Conservation (phyloP, 306 rosid genomes). For the Prunus armeniaca region DNA sequence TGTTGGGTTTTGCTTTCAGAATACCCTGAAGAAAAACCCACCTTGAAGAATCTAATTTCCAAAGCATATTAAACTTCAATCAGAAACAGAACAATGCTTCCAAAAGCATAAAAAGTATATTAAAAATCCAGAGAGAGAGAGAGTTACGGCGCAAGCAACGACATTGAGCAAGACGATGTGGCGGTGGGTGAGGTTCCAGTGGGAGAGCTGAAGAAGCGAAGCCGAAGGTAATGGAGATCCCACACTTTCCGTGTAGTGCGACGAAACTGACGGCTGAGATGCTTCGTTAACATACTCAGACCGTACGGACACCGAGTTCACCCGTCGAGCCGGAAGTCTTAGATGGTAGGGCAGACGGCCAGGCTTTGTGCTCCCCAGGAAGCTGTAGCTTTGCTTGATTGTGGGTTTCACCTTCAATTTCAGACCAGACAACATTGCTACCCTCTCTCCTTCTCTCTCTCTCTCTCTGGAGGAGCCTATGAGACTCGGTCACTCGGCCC, state of each 20-base stretch:
- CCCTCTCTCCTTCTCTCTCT: background rate
- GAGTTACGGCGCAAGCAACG: constrained; percentile 67
- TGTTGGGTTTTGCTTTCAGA: background rate
- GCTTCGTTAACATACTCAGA: constrained; percentile 17
- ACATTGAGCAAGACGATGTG: constrained; percentile 63
- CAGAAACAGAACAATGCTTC: background rate
- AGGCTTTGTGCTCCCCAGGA: constrained; percentile 5
- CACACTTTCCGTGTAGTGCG: constrained; percentile 46
- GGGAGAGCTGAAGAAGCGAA: constrained; percentile 37
- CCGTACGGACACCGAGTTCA: constrained; percentile 28
- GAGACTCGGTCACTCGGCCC: background rate
- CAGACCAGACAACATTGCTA: constrained; percentile 38
- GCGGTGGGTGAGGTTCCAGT: constrained; percentile 56
- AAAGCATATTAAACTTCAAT: background rate
- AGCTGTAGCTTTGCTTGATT: constrained; percentile 9
- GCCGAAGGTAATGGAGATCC: constrained; percentile 39
- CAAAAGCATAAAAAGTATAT: background rate
- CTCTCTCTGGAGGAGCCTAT: constrained; percentile 7
- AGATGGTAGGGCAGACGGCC: constrained; percentile 22
- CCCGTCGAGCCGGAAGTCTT: constrained; percentile 21
- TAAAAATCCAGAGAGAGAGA: background rate
- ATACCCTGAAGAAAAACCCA: background rate
- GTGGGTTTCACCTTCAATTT: constrained; percentile 37
- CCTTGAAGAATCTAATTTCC: background rate
- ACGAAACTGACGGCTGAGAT: constrained; percentile 29